Conservation (phyloP, 192 early-diverging fungal species). For the Cladochytrium replicatum region DNA sequence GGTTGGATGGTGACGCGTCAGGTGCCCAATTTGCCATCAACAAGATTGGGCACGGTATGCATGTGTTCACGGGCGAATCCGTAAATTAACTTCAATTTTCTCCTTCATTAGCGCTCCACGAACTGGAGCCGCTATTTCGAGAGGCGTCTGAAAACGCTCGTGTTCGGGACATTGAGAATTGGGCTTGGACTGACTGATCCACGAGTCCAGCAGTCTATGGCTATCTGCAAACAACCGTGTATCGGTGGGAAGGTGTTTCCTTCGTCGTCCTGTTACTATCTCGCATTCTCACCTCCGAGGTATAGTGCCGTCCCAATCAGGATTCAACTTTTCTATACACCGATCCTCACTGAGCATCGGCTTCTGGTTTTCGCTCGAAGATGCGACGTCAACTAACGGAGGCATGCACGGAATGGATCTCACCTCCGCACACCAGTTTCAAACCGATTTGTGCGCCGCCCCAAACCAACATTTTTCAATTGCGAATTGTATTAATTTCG, state of each 20-base stretch:
- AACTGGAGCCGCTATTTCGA: constrained; percentile 65
- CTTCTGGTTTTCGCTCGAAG: constrained; percentile 88
- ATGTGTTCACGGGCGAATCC: background rate
- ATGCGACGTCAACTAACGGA: constrained; percentile 78
- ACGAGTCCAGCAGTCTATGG: constrained; percentile 78
- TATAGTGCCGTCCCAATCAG: constrained; percentile 74
- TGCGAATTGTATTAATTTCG: background rate
- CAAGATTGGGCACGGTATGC: constrained; percentile 81
- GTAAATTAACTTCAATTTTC: background rate
- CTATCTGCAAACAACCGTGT: constrained; percentile 63
- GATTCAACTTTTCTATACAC: constrained; percentile 92
- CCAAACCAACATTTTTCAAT: constrained; percentile 4
- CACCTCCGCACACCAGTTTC: constrained; percentile 54
- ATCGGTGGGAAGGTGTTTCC: constrained; percentile 34
- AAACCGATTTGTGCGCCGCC: constrained; percentile 54
- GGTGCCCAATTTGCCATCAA: constrained; percentile 74
- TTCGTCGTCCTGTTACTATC: background rate
- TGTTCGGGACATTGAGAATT: constrained; percentile 43
- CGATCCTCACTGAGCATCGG: constrained; percentile 66
- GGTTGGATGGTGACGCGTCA: too few relatives aligned
- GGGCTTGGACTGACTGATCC: constrained; percentile 60
- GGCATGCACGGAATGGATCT: constrained; percentile 75
- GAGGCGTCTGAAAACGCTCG: constrained; percentile 47
- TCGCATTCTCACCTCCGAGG: constrained; percentile 50
- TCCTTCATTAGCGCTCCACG: constrained; percentile 50